A percentile compares a stretch with the other conserved stretches of the same genome.
Evolutionary conservation across 371 early-diverging fungal genomes (phyloP).

Genomic region (Syncephalastrum monosporum): DNA sequence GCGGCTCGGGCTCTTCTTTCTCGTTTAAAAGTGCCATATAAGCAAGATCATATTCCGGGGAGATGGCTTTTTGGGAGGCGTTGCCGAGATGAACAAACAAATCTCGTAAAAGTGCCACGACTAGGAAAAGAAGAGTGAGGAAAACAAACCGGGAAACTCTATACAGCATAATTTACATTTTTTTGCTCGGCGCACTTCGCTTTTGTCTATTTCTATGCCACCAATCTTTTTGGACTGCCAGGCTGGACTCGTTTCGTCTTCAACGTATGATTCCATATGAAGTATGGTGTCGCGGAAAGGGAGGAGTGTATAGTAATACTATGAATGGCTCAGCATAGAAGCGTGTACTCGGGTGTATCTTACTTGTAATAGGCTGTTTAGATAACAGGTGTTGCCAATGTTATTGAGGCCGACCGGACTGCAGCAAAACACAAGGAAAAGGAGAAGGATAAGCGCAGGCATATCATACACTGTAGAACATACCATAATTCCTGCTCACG

Average conservation of each 20-base stretch:
- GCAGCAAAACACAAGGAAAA: conserved; percentile 1
- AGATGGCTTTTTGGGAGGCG: conserved; percentile 38
- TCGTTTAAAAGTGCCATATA: conserved; percentile 53
- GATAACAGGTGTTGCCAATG: conserved; percentile 92
- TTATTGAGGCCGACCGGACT: conserved; percentile 77
- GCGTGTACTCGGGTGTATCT: background rate
- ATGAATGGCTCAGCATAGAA: conserved; percentile 16
- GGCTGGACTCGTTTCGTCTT: conserved; percentile 46
- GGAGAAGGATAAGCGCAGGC: background rate
- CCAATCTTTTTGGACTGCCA: conserved; percentile 55
- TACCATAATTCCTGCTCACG: no score
- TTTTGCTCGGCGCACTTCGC: conserved; percentile 49
- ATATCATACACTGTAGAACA: no score
- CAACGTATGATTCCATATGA: conserved; percentile 45
- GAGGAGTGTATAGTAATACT: conserved; percentile 76
- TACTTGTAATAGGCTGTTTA: conserved; percentile 79
- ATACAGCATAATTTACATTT: conserved; percentile 34
- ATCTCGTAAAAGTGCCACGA: conserved; percentile 39
- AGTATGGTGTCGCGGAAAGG: conserved; percentile 65
- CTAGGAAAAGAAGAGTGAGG: conserved; percentile 15
- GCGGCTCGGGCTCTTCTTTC: conserved; percentile 19
- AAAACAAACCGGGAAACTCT: background rate
- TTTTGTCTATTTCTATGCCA: conserved; percentile 58
- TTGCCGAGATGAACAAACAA: conserved; percentile 41
- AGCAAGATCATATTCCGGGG: conserved; percentile 50